Evolutionary conservation across 352 stramenopile genomes (phyloP).

Genomic region (Phytophthora pini): DNA sequence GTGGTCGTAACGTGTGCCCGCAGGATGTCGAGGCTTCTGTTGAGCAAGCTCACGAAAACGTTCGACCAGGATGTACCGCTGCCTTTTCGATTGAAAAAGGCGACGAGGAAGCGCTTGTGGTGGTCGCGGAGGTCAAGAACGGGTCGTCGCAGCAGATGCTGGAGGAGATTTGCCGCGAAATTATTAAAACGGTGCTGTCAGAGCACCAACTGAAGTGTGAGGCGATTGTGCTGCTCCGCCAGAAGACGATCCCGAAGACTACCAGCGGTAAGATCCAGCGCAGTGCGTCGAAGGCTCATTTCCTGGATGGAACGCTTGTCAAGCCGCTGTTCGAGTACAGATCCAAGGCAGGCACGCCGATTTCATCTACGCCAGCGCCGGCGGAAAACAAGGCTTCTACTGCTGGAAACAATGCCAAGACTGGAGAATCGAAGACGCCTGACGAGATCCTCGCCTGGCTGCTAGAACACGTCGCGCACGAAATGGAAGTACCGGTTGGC

Average conservation of each 20-base stretch:
- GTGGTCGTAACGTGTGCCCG: conserved; percentile 77
- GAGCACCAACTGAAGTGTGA: conserved; percentile 80
- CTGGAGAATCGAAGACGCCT: conserved; percentile 56
- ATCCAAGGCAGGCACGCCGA: conserved; percentile 36
- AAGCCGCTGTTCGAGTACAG: conserved; percentile 66
- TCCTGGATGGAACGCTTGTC: conserved; percentile 44
- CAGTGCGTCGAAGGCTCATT: conserved; percentile 67
- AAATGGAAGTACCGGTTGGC: conserved; percentile 35
- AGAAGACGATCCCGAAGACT: conserved; percentile 83
- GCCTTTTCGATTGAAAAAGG: conserved; percentile 85
- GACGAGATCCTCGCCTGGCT: conserved; percentile 82
- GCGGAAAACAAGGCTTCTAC: conserved; percentile 12
- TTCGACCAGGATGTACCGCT: conserved; percentile 77
- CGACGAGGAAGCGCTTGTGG: conserved; percentile 75
- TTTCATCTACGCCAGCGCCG: conserved; percentile 11
- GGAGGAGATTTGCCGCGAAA: conserved; percentile 66
- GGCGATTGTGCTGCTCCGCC: conserved; percentile 73
- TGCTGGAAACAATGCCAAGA: conserved; percentile 16
- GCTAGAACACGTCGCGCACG: conserved; percentile 65
- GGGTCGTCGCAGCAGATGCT: conserved; percentile 57
- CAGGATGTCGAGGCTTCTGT: conserved; percentile 82
- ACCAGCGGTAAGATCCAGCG: conserved; percentile 89
- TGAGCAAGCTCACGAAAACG: conserved; percentile 64
- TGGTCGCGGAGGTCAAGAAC: conserved; percentile 82
- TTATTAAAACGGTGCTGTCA: conserved; percentile 64